Base-by-base conservation (phyloP, 768 basidiomycete genomes). In the Russula ochroleuca region DNA sequence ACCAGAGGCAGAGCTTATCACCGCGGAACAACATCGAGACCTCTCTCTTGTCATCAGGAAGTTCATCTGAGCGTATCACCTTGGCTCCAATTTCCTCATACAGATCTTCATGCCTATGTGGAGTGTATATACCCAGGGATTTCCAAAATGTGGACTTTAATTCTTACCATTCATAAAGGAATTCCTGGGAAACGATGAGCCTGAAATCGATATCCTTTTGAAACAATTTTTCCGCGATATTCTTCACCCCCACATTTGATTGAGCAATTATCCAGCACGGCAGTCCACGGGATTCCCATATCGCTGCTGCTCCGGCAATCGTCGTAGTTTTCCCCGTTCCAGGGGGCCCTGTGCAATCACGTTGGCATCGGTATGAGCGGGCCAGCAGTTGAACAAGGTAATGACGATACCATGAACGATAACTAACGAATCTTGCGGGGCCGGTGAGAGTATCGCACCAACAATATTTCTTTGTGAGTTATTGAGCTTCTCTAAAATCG, bases 241-340 rank as follows among this genome's bases (percentile, higher is more conserved):
- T 92, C 72, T 90, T 90, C 28, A 92, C 90, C 13, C 87, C 90
- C 51, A 92, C 84, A 74, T 92, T 92, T 17, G 87, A 88, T 67
- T 92, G 87, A 13, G 90, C 88, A 69, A 90, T 76, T 8, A 92
- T 81, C 86, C 88, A 92, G 3, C 89, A 70, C 0, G 69, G 43
- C 21, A 11, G 4, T 58, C n/a, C 11, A 17, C 33, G 33, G 25
- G 25, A 14, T 25, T 31, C n/a, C 65, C 65, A 66, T 40, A 58
- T 41, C 19, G 31, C 56, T 15, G 61, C 65, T 21, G 65, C 61
- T 6, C 43, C 45, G 1, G 61, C 33, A n/a, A 66, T 66, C 8
- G 65, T 63, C 17, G 65, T 66, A 9, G 65, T 66, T n/a, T 66
- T 66, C 14, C 65, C 65, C 3, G 65, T 66, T 19, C 65, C 65